Base-by-base conservation (phyloP, 1,139 yeast species). In the Casaregolazyma lundiana region DNA sequence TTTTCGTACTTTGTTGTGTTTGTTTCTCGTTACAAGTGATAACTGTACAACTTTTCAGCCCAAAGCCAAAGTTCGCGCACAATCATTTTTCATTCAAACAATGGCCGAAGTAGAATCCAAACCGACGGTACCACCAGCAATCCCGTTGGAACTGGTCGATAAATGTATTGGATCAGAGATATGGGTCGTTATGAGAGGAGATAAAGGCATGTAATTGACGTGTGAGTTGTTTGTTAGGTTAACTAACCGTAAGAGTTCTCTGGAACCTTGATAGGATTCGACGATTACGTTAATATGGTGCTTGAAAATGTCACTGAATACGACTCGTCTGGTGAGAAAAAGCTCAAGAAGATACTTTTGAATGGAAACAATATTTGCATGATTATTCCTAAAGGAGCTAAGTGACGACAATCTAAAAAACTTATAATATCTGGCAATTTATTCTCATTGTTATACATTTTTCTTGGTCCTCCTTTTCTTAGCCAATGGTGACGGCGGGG, bases 201-300 rank as follows among this genome's bases (percentile, higher is more conserved):
- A 82, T 54, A 72, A 73, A 53, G 64, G 65, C 58, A 38, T 9
- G 53, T 45, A 13, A 19, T 6, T 13, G 38, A 11, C 21, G 15
- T 16, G n/a, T n/a, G n/a, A n/a, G n/a, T 30, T 9, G 9, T 9
- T 30, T 16, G 35, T 30, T 30, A n/a, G n/a, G n/a, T 16, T 29
- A 7, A 4, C 47, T 30, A 16, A 18, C 40, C 24, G 16, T 9
- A 50, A 54, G 97, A 90, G 64, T 92, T 89, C 65, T 76, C 78
- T 20, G 98, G 98, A 2, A 86, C 82, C 7, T 72, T 92, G 45
- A 78, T 84, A 21, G 98, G 97, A 0, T 90, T 92, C 65, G 98
- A 92, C 65, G 97, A 92, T 65, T 90, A 83, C 60, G 97, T 92
- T 51, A 92, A 92, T 66, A 83, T 90, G 72, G 96, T 92, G 8